phyloP scores from a whole-genome alignment of 805 yeast genomes.

The Brettanomyces nanus region DNA sequence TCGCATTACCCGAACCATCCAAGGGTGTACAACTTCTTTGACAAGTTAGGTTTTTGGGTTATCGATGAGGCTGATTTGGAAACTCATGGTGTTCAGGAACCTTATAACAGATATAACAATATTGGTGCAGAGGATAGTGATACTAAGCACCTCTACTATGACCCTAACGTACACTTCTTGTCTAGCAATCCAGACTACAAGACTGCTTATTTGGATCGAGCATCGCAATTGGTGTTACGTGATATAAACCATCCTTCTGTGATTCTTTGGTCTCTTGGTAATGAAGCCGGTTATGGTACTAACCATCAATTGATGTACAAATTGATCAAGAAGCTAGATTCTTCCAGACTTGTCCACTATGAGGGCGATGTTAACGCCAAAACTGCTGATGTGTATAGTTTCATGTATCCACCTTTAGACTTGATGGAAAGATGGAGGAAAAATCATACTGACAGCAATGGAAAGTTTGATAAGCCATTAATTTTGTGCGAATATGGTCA shows the following conservation, averaged over 20 bases:
- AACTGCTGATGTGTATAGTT: neutral
- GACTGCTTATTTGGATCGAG: neutral
- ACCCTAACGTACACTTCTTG: neutral
- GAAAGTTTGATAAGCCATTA: neutral
- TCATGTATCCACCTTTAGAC: neutral
- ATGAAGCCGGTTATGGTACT: neutral
- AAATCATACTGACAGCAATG: neutral
- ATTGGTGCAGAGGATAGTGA: neutral
- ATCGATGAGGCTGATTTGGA: conserved; percentile 1
- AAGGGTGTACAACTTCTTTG: neutral
- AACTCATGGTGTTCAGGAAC: neutral
- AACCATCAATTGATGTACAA: neutral
- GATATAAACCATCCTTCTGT: neutral
- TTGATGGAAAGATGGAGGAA: neutral
- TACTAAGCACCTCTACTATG: neutral
- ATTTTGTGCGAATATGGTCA: conserved; percentile 1
- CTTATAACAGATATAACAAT: neutral
- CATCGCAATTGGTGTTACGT: neutral
- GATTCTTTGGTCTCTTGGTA: neutral
- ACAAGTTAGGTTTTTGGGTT: neutral
- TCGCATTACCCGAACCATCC: conserved; percentile 1
- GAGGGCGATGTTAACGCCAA: neutral
- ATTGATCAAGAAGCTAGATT: neutral
- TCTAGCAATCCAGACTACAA: conserved; percentile 1
- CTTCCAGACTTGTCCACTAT: neutral